Base-by-base conservation (phyloP, 345 rosid species). In the Eucalyptus virginea region DNA sequence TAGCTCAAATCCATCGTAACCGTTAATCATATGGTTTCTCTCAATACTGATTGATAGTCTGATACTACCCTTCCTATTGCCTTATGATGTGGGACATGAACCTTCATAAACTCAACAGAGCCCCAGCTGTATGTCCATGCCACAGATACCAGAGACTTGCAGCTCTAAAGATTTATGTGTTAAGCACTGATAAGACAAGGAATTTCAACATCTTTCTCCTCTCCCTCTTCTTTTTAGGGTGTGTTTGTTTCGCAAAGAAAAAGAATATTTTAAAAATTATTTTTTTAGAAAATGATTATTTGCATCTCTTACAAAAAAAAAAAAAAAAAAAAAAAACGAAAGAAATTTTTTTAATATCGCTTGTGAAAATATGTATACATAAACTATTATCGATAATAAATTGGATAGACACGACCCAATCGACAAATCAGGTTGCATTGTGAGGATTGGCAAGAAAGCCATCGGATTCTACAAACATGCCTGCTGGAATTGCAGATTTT, bases 261-360 rank as follows among this genome's bases (percentile, higher is more conserved):
- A 56, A 19, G 6, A 56, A 56, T 24, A 10, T 56, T 24, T 56
- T 9, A 54, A 1, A 54, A 54, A 23, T 23, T 23, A 21, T 9
- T 23, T 56, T 56, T 24, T 9, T 23, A 9, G 6, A 56, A 56
- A 56, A 56, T 56, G 13, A 56, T 56, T 24, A 18, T 56, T 56
- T 56, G 13, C 30, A 10, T 56, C 30, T 56, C 62, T 56, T 56
- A 56, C 56, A 18, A 51, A 4, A 54, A 54, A 54, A 56, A 6
- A 21, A 16, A 18, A 14, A 50, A 50, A 7, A 21, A 50, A 16
- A 16, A 16, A 11, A 4, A 21, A 8, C 0, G 10, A 54, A 21
- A 54, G 2, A 21, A 21, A 8, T n/a, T 0, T 21, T 9, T 56
- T 24, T 56, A n/a, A n/a, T 9, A 19, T 10, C 6, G 1, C 1